A percentile compares a stretch with the other conserved stretches of the same genome.
phyloP scores from a whole-genome alignment of 169 alveolate species.

The Babesia ovata region DNA sequence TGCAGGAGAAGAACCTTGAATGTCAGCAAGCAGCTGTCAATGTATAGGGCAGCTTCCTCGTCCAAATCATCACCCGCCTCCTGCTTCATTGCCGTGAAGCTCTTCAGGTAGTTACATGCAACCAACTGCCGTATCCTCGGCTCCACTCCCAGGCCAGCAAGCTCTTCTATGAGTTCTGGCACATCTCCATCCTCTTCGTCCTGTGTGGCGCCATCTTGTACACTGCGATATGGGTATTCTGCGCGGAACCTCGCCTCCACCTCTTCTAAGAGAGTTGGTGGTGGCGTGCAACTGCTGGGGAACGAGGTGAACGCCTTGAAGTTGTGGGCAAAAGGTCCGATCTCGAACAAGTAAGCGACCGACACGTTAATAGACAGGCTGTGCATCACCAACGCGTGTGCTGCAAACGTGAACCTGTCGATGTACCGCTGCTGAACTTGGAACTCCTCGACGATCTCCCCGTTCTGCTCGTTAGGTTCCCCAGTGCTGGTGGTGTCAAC shows the following conservation, averaged over 20 bases:
- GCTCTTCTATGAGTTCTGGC: conserved; percentile 9
- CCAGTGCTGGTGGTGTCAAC: conserved; percentile 14
- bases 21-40: conserved; percentile 45
- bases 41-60: conserved; percentile 33
- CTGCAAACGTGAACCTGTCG: conserved; percentile 43
- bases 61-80: conserved; percentile 33
- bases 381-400: conserved; percentile 33
- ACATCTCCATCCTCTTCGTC: background rate
- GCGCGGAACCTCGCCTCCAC: conserved; percentile 1
- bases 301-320: conserved; percentile 65
- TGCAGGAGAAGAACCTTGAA: conserved; percentile 54
- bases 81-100: conserved; percentile 29
- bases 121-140: conserved; percentile 34
- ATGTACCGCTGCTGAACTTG: conserved; percentile 23
- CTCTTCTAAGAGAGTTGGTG: conserved; percentile 25
- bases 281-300: conserved; percentile 45
- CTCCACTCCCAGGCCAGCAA: conserved; percentile 6
- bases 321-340: conserved; percentile 44
- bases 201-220: background rate
- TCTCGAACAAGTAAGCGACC: conserved; percentile 63
- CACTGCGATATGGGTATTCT: conserved; percentile 8
- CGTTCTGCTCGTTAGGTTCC: conserved; percentile 18
- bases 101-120: conserved; percentile 52
- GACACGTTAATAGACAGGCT: conserved; percentile 48
- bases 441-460: conserved; percentile 19